Evolutionary conservation across 1,284 basidiomycete genomes (phyloP).

Genomic region (Phlebopus sp.): DNA sequence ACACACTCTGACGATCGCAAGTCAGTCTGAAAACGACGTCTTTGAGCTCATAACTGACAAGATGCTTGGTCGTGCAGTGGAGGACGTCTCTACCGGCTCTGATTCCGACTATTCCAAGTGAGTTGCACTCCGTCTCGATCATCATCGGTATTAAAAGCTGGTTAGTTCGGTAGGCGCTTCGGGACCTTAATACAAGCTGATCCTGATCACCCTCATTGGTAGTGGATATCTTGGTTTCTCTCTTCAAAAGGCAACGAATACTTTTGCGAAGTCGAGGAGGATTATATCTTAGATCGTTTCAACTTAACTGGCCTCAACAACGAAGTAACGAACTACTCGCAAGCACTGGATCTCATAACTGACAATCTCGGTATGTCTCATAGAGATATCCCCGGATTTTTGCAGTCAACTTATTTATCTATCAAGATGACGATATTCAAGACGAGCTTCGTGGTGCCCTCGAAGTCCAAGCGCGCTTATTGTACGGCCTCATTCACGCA

Average conservation of each 20-base stretch:
- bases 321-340: conserved; percentile 92
- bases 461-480: conserved; percentile 86
- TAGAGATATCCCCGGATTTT: not conserved
- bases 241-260: conserved; percentile 98
- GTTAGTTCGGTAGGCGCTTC: conserved; percentile 41
- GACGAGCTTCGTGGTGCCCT: conserved; percentile 77
- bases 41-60: conserved; percentile 19
- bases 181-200: conserved; percentile 6
- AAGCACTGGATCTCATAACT: conserved; percentile 95
- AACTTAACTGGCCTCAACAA: conserved; percentile 97
- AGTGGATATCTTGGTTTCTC: conserved; percentile 99
- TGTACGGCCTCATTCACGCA: conserved; percentile 96
- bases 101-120: conserved; percentile 89
- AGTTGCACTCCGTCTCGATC: conserved; percentile 25
- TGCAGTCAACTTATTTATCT: conserved; percentile 1
- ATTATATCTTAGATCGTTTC: conserved; percentile 98
- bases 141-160: conserved; percentile 17
- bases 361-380: conserved; percentile 79
- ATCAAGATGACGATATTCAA: conserved; percentile 72
- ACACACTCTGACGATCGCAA: conserved; percentile 12
- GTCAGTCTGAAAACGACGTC: conserved; percentile 22
- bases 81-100: conserved; percentile 82
- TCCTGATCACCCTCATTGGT: conserved; percentile 16
- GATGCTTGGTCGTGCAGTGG: conserved; percentile 56
- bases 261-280: conserved; percentile 99